These are phyloP conservation scores for Pleurotus tuber-regium DNA, from an alignment of 768 basidiomycete genomes.

Conservation along the genomic window DNA sequence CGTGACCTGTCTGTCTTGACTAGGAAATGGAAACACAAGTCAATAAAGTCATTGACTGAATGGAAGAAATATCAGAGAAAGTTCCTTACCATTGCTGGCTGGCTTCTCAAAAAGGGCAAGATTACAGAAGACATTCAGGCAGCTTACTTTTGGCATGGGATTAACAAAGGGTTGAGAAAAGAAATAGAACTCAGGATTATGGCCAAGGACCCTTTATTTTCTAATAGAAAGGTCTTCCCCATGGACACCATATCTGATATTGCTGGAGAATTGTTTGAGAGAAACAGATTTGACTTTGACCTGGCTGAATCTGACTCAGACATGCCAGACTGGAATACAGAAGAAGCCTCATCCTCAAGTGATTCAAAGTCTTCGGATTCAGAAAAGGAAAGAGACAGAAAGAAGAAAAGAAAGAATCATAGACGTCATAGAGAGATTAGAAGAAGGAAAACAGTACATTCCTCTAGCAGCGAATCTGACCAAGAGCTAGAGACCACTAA, in stretches of 20 bases:
- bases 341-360: background rate
- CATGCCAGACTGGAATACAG: constrained; percentile 1
- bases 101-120: constrained; percentile 11
- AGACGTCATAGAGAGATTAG: no score
- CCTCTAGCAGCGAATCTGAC: background rate
- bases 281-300: constrained; percentile 9
- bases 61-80: constrained; percentile 13
- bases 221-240: background rate
- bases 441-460: background rate
- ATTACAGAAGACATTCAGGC: constrained; percentile 8
- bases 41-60: constrained; percentile 2
- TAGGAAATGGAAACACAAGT: background rate
- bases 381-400: background rate
- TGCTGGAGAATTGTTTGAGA: constrained; percentile 1
- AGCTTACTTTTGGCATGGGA: constrained; percentile 15
- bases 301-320: constrained; percentile 11
- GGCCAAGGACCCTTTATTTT: background rate
- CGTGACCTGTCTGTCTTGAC: background rate
- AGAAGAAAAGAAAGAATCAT: constrained; percentile 1
- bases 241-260: background rate
- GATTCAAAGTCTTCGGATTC: background rate
- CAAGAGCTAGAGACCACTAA: constrained; percentile 10
- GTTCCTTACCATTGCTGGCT: constrained; percentile 13
- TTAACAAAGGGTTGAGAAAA: background rate
- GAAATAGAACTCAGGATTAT: background rate